These are phyloP conservation scores for Aspergillus ruber DNA, from an alignment of 2,329 filamentous ascomycete species.

Conservation along the genomic window DNA sequence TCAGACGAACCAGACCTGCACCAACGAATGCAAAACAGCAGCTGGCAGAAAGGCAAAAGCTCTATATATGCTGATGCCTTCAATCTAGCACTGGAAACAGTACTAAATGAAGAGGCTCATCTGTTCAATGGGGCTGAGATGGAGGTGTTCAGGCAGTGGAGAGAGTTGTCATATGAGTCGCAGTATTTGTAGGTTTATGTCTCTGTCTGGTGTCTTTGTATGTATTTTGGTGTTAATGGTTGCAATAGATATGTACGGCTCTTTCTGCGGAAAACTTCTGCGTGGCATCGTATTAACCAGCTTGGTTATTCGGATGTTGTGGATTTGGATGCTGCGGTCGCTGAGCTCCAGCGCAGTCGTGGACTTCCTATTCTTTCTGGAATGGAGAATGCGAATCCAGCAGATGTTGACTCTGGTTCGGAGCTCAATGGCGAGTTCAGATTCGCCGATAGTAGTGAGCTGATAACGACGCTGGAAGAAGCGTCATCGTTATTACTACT, in stretches of 20 bases:
- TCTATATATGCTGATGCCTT: constrained; percentile 98
- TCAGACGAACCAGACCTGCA: constrained; percentile 35
- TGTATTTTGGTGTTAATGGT: not conserved
- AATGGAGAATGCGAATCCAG: constrained; percentile 32
- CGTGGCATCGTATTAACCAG: constrained; percentile 77
- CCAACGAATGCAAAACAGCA: constrained; percentile 49
- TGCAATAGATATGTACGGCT: constrained; percentile 71
- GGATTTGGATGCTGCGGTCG: constrained; percentile 61
- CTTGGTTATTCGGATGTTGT: constrained; percentile 77
- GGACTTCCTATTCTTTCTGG: constrained; percentile 47
- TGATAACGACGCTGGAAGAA: constrained; percentile 74
- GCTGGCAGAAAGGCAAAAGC: constrained; percentile 69
- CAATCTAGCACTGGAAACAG: constrained; percentile 82
- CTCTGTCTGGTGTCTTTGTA: not conserved
- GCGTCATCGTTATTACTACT: constrained; percentile 74
- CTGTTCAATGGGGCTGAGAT: constrained; percentile 77
- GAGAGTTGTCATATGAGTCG: constrained; percentile 66
- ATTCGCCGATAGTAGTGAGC: constrained; percentile 74
- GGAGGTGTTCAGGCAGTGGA: constrained; percentile 72
- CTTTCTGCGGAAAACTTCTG: constrained; percentile 83
- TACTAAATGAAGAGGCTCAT: constrained; percentile 80
- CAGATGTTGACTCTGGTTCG: constrained; percentile 43
- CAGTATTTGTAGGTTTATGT: constrained; percentile 69
- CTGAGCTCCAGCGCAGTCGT: constrained; percentile 54
- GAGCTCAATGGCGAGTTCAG: constrained; percentile 55